Evolutionary conservation across 2,329 filamentous ascomycete genomes (phyloP).

Genomic region (Westerdykella sp.): DNA sequence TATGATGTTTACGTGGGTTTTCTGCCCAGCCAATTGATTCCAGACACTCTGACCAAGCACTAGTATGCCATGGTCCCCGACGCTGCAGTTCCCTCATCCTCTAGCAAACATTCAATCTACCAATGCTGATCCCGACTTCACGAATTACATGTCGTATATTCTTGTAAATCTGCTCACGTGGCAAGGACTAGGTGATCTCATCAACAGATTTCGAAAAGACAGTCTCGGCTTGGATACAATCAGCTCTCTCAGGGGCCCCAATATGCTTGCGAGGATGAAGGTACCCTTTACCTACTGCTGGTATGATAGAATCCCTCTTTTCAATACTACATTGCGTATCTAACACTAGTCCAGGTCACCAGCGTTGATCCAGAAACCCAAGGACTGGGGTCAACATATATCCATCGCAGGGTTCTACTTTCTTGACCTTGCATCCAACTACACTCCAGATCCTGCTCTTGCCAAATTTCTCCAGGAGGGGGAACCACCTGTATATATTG

Average conservation of each 20-base stretch:
- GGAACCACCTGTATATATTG: conserved; percentile 39
- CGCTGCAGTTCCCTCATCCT: conserved; percentile 78
- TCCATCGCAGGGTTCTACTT: conserved; percentile 40
- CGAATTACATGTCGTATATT: conserved; percentile 78
- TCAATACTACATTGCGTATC: conserved; percentile 29
- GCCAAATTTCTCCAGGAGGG: conserved; percentile 35
- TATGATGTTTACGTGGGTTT: conserved; percentile 78
- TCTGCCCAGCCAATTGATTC: background rate
- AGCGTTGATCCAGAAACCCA: conserved; percentile 42
- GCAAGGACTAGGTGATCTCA: conserved; percentile 85
- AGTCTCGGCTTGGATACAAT: conserved; percentile 70
- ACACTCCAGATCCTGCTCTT: conserved; percentile 36
- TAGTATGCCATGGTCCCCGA: conserved; percentile 84
- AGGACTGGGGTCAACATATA: conserved; percentile 41
- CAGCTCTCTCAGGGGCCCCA: conserved; percentile 60
- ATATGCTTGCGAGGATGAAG: conserved; percentile 31
- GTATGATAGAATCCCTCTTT: conserved; percentile 37
- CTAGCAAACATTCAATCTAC: conserved; percentile 73
- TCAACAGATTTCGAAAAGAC: conserved; percentile 77
- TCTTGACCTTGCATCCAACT: conserved; percentile 35
- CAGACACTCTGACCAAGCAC: conserved; percentile 3
- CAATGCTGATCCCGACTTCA: conserved; percentile 68
- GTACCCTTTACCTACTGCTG: conserved; percentile 44
- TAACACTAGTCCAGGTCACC: conserved; percentile 25
- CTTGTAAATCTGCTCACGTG: conserved; percentile 88